Evolutionary conservation across 306 rosid genomes (phyloP).

Genomic region (Corylus americana): DNA sequence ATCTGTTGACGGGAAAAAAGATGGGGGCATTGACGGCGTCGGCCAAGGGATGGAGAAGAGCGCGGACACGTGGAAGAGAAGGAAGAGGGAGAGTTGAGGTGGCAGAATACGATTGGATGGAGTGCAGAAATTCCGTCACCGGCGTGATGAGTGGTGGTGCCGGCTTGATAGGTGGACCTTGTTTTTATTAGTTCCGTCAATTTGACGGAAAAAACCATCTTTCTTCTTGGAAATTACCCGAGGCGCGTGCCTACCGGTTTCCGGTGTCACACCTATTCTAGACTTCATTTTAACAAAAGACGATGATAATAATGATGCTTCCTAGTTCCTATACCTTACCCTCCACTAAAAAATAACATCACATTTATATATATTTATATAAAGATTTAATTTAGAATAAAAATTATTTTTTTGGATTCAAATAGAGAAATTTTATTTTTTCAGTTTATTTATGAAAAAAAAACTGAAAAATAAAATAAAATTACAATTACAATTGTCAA

Average conservation of each 20-base stretch:
- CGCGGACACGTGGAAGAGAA: constrained; percentile 45
- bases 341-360: not conserved
- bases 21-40: constrained; percentile 53
- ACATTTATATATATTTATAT: too few species aligned
- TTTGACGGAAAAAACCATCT: constrained; percentile 50
- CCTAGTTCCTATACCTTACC: not conserved
- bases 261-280: not conserved
- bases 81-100: not conserved
- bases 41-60: constrained; percentile 30
- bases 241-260: not conserved
- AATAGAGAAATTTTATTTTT: too few species aligned
- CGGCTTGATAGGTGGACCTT: constrained; percentile 48
- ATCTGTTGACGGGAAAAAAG: constrained; percentile 58
- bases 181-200: constrained; percentile 15
- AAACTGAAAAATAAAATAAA: too few species aligned
- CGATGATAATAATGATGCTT: not conserved
- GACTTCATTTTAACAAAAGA: not conserved
- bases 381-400: too few species aligned
- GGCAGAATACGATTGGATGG: constrained; percentile 35
- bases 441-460: too few species aligned
- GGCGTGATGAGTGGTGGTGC: constrained; percentile 43
- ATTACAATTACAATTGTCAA: too few species aligned
- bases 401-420: too few species aligned
- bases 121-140: constrained; percentile 37
- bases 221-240: constrained; percentile 32